A percentile compares a stretch with the other conserved stretches of the same genome.
phyloP scores from a whole-genome alignment of 1,139 yeast species.

The Suhomyces choctaworum region DNA sequence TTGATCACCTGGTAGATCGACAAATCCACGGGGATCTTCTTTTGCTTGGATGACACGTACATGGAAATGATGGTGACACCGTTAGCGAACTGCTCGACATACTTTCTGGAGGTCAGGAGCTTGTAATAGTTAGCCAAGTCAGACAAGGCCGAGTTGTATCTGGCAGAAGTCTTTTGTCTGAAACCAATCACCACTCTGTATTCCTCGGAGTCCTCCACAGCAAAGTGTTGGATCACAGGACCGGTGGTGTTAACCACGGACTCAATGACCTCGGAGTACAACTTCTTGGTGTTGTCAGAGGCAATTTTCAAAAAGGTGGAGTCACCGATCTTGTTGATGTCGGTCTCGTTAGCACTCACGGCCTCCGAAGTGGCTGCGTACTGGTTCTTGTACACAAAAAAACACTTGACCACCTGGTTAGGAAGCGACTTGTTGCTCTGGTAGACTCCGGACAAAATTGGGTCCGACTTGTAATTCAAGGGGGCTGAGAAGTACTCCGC shows the following conservation, averaged over 20 bases:
- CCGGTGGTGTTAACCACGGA: conserved; percentile 80
- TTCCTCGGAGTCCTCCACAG: conserved; percentile 75
- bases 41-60: conserved; percentile 65
- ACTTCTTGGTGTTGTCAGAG: conserved; percentile 71
- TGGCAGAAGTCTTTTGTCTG: conserved; percentile 80
- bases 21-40: conserved; percentile 55
- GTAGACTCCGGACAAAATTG: conserved; percentile 45
- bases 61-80: conserved; percentile 85
- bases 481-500: conserved; percentile 84
- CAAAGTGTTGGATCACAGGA: conserved; percentile 87
- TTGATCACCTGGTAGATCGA: conserved; percentile 89
- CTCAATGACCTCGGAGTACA: conserved; percentile 72
- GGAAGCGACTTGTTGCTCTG: conserved; percentile 32
- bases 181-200: conserved; percentile 88
- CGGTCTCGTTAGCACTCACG: conserved; percentile 43
- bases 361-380: conserved; percentile 39
- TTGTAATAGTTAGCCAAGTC: conserved; percentile 90
- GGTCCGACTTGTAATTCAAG: conserved; percentile 49
- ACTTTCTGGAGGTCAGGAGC: conserved; percentile 81
- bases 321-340: conserved; percentile 73
- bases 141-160: conserved; percentile 85
- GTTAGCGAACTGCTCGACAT: conserved; percentile 90
- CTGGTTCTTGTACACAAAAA: conserved; percentile 81
- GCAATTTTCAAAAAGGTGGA: conserved; percentile 76
- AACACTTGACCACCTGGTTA: conserved; percentile 68